Conservation (phyloP, 495 filamentous ascomycete genomes). For the Trichoderma asperelloides region DNA sequence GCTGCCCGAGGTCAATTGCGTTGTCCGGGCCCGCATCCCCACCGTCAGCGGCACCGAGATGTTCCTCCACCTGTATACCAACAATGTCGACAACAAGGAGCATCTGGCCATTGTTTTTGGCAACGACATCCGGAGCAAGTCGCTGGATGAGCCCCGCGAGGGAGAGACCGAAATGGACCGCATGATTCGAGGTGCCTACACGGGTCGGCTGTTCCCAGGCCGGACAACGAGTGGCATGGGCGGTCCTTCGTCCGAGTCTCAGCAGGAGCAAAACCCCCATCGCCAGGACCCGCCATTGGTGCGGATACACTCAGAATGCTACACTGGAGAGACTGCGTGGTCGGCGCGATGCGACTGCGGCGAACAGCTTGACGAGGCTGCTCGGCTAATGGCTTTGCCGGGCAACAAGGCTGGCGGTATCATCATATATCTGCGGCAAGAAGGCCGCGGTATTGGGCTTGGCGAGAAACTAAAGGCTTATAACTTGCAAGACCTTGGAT, state of each 20-base stretch:
- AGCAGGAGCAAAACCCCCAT: conserved; percentile 2
- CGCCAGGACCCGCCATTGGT: conserved; percentile 53
- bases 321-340: conserved; percentile 97
- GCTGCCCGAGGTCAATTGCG: conserved; percentile 68
- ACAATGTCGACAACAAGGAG: conserved; percentile 88
- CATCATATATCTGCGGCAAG: conserved; percentile 91
- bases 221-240: conserved; percentile 56
- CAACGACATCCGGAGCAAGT: conserved; percentile 66
- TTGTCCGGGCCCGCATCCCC: conserved; percentile 77
- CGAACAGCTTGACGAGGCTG: conserved; percentile 95
- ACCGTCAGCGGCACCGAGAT: conserved; percentile 88
- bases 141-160: conserved; percentile 66
- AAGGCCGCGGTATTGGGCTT: conserved; percentile 90
- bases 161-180: conserved; percentile 95
- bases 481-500: conserved; percentile 90
- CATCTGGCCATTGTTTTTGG: conserved; percentile 98
- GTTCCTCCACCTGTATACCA: conserved; percentile 93
- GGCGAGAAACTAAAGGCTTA: conserved; percentile 96
- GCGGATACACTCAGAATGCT: conserved; percentile 95
- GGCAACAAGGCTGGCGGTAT: conserved; percentile 63
- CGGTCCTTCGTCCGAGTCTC: not conserved
- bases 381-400: conserved; percentile 81
- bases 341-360: conserved; percentile 96
- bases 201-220: conserved; percentile 78
- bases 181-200: conserved; percentile 90